Evolutionary conservation across 768 basidiomycete species (phyloP), one percentile per base, ranked within the genome.

Genomic region (Boletus pseudopeckii): DNA sequence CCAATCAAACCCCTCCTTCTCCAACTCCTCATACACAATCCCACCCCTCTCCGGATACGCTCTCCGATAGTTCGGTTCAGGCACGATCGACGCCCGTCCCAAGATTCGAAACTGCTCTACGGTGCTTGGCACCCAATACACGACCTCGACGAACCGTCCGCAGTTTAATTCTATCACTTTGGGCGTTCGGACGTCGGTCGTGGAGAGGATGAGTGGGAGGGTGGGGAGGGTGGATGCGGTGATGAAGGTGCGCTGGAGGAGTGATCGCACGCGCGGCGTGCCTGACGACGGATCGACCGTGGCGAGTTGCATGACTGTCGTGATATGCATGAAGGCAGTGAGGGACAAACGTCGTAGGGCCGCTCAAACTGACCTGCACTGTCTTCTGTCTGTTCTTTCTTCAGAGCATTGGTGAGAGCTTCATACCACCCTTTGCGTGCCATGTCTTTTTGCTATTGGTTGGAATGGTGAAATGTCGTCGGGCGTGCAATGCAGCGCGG

Each of bases 21-120:
- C 66, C 40, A 82, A 65, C 40, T 70, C 69, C 0, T 70, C 70
- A 28, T 55, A 61, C 24, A 68, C 60, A 7, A 76, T 53, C 1
- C 68, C 71, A 75, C 53, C 0, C 66, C 67, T 4, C 36, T 13
- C 2, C 56, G 62, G 56, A 10, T 58, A 58, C 7, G 56, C 11
- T 13, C 62, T 64, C 40, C 48, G n/a, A 58, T 80, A 75, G 7
- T 63, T 56, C 0, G 80, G 78, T 0, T 74, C 60, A 1, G 87
- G 81, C 20, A 90, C 73, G 54, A 90, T 57, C 64, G 74, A 76
- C 20, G 80, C 81, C 14, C 67, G 68, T 1, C 85, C 90, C 0
- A 73, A 55, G 62, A 95, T 71, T 44, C 92, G 84, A 65, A 85
- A 92, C 62, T 95, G 92, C 64, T 89, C 84, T 48, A 77, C 68